These are phyloP conservation scores for Penicillium sp. DNA, from an alignment of 2,329 filamentous ascomycete genomes.

Conservation along the genomic window DNA sequence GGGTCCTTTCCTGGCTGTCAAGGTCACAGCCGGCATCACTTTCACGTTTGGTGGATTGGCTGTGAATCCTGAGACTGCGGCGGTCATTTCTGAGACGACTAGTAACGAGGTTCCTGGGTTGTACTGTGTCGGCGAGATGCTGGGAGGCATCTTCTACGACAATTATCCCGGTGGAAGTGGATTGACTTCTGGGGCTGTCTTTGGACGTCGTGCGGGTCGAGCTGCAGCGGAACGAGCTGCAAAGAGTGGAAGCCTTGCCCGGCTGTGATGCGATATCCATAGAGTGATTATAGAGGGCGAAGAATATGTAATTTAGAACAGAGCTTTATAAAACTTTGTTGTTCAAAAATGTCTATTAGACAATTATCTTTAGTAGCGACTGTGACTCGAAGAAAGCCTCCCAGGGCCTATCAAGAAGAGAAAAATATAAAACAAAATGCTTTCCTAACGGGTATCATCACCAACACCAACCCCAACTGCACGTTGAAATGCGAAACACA, in stretches of 20 bases:
- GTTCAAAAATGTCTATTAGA: constrained; percentile 20
- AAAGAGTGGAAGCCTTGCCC: neutral
- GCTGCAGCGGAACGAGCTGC: constrained; percentile 21
- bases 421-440: constrained; percentile 5
- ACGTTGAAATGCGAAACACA: constrained; percentile 14
- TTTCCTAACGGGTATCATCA: constrained; percentile 26
- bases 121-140: constrained; percentile 64
- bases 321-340: neutral
- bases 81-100: constrained; percentile 51
- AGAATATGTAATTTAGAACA: neutral
- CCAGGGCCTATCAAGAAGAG: constrained; percentile 7
- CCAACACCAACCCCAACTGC: constrained; percentile 20
- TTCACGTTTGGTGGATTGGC: constrained; percentile 67
- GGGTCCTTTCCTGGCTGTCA: constrained; percentile 61
- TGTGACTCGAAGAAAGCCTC: constrained; percentile 8
- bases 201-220: constrained; percentile 47
- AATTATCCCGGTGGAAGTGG: constrained; percentile 66
- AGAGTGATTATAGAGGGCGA: neutral
- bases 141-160: constrained; percentile 63
- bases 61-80: constrained; percentile 55
- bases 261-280: neutral
- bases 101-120: constrained; percentile 53
- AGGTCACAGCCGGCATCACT: constrained; percentile 64
- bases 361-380: constrained; percentile 26
- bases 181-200: constrained; percentile 59